phyloP scores from a whole-genome alignment of 805 yeast genomes.

The Metschnikowia kunwiensis region DNA sequence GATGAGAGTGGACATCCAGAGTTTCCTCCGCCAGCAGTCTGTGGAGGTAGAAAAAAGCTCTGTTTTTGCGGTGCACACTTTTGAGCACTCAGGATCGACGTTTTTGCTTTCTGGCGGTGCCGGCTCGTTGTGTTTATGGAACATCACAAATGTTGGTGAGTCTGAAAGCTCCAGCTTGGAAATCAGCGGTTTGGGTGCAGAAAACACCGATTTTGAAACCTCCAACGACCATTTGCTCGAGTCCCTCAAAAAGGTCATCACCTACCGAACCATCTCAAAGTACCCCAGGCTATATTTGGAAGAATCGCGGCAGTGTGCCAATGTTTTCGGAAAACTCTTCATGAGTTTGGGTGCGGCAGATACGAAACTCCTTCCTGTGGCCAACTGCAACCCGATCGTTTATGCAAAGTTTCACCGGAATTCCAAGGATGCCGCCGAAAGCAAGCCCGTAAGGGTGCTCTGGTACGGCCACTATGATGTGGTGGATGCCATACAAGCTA shows the following conservation, averaged over 20 bases:
- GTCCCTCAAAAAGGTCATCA: slow-evolving; percentile 57
- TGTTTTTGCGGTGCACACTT: slow-evolving; percentile 55
- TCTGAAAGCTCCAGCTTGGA: slow-evolving; percentile 5
- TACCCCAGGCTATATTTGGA: slow-evolving; percentile 64
- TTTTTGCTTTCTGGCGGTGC: slow-evolving; percentile 70
- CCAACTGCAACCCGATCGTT: slow-evolving; percentile 81
- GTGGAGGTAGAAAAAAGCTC: slow-evolving; percentile 20
- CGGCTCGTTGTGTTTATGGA: slow-evolving; percentile 72
- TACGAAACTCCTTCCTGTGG: slow-evolving; percentile 67
- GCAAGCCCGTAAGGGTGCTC: slow-evolving; percentile 44
- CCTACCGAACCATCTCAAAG: slow-evolving; percentile 76
- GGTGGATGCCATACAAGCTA: slow-evolving; percentile 65
- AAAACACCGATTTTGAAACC: slow-evolving; percentile 18
- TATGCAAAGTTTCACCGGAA: slow-evolving; percentile 61
- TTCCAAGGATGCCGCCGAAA: slow-evolving; percentile 1
- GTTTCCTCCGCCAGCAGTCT: slow-evolving; percentile 10
- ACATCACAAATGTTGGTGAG: slow-evolving; percentile 33
- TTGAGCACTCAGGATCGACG: slow-evolving; percentile 36
- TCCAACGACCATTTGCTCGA: slow-evolving; percentile 63
- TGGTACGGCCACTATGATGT: slow-evolving; percentile 98
- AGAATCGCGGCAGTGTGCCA: slow-evolving; percentile 86
- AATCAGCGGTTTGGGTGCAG: too few species aligned
- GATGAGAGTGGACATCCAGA: slow-evolving; percentile 12
- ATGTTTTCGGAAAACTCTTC: slow-evolving; percentile 59
- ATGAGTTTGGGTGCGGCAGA: slow-evolving; percentile 66